phyloP scores from a whole-genome alignment of 129 eudicot species.

The Calendula officinalis region DNA sequence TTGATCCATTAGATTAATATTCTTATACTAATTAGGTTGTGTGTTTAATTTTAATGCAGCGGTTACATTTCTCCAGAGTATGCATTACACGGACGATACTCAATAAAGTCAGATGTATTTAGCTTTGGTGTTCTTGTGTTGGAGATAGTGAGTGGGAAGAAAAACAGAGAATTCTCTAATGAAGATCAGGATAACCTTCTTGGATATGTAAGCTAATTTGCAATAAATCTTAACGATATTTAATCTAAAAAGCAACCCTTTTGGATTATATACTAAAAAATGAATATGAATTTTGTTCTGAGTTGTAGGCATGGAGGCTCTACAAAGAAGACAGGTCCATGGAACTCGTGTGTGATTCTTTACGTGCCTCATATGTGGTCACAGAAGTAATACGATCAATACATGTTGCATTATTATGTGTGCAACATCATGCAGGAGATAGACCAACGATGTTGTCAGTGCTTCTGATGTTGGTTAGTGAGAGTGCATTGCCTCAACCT shows the following conservation, averaged over 20 bases:
- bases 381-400: conserved; percentile 24
- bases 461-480: conserved; percentile 32
- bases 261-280: neutral
- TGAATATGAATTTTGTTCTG: neutral
- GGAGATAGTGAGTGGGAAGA: conserved; percentile 42
- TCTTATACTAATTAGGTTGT: neutral
- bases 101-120: conserved; percentile 41
- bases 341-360: conserved; percentile 10
- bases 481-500: conserved; percentile 16
- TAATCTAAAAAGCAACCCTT: too few species aligned
- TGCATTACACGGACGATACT: conserved; percentile 41
- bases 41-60: conserved; percentile 5
- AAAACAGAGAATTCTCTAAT: conserved; percentile 37
- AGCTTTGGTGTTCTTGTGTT: conserved; percentile 40
- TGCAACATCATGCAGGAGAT: conserved; percentile 30
- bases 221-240: too few species aligned
- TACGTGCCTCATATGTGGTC: conserved; percentile 1
- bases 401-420: conserved; percentile 33
- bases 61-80: conserved; percentile 46
- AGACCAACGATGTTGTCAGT: conserved; percentile 32
- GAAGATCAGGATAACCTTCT: conserved; percentile 42
- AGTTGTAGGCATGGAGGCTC: conserved; percentile 28
- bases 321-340: conserved; percentile 11
- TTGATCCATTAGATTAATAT: neutral
- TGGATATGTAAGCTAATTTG: conserved; percentile 35